Conservation (phyloP, 2,329 filamentous ascomycete species). For the Aspergillus sp. region DNA sequence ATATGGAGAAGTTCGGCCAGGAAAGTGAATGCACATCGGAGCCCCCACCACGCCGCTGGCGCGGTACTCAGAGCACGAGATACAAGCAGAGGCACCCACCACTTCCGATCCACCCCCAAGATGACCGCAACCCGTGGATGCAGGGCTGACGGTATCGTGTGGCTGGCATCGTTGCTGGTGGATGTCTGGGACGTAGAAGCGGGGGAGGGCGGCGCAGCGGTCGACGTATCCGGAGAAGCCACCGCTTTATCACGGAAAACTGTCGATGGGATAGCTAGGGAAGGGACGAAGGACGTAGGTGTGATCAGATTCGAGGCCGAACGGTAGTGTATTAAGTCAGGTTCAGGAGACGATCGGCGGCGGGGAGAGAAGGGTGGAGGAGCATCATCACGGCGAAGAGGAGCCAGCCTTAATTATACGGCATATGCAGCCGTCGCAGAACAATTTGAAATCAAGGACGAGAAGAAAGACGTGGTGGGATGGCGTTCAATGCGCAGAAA, state of each 20-base stretch:
- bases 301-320: slow-evolving; percentile 10
- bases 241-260: slow-evolving; percentile 29
- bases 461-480: background rate
- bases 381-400: slow-evolving; percentile 39
- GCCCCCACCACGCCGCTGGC: slow-evolving; percentile 70
- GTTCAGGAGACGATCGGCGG: slow-evolving; percentile 24
- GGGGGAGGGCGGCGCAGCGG: slow-evolving; percentile 30
- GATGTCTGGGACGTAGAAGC: slow-evolving; percentile 29
- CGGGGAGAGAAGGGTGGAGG: slow-evolving; percentile 33
- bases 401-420: slow-evolving; percentile 41
- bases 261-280: slow-evolving; percentile 12
- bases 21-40: slow-evolving; percentile 68
- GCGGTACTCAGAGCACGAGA: slow-evolving; percentile 71
- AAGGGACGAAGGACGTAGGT: slow-evolving; percentile 12
- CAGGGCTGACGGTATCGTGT: slow-evolving; percentile 44
- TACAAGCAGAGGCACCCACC: slow-evolving; percentile 71
- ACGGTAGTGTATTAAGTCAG: slow-evolving; percentile 25
- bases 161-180: slow-evolving; percentile 29
- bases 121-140: slow-evolving; percentile 78
- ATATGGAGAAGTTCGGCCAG: slow-evolving; percentile 61
- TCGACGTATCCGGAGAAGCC: slow-evolving; percentile 28
- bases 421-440: slow-evolving; percentile 39
- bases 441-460: background rate
- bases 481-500: background rate
- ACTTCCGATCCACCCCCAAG: slow-evolving; percentile 69